A percentile compares a stretch with the other conserved stretches of the same genome.
These are phyloP conservation scores for Sextonia rubra DNA, from an alignment of 164 flowering plant species.

Conservation along the genomic window DNA sequence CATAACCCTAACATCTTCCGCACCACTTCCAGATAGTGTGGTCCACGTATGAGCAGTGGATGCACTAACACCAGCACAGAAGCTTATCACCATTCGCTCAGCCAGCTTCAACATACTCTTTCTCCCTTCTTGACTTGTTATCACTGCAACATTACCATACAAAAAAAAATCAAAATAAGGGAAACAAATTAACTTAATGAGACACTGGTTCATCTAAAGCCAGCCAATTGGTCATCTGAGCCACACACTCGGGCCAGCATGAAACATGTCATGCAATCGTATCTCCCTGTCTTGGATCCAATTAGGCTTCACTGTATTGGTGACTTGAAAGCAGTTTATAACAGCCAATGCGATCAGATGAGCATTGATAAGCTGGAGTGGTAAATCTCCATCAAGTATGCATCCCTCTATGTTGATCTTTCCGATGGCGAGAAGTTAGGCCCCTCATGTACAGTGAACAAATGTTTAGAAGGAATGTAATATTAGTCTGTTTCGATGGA, in stretches of 20 bases:
- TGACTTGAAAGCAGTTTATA: no score
- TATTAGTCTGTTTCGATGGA: no score
- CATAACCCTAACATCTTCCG: slow-evolving; percentile 80
- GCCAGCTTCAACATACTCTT: slow-evolving; percentile 84
- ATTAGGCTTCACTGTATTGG: no score
- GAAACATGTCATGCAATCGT: no score
- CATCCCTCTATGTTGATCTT: neutral
- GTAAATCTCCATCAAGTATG: neutral
- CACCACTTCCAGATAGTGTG: slow-evolving; percentile 64
- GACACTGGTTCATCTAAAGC: no score
- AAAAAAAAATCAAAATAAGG: neutral
- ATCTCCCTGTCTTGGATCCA: no score
- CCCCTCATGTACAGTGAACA: neutral
- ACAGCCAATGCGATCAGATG: neutral
- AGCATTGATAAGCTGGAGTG: neutral
- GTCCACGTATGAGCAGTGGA: slow-evolving; percentile 85
- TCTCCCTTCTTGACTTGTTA: slow-evolving; percentile 62
- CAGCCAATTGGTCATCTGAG: no score
- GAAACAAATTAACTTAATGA: no score
- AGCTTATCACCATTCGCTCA: slow-evolving; percentile 81
- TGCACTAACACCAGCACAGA: slow-evolving; percentile 77
- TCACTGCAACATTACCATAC: slow-evolving; percentile 27
- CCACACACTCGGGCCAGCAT: no score
- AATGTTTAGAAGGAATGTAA: neutral
- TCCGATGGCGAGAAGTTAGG: neutral